Evolutionary conservation across 2,329 filamentous ascomycete genomes (phyloP), one percentile per base, ranked within the genome.

Genomic region (Zopfia rhizophila): DNA sequence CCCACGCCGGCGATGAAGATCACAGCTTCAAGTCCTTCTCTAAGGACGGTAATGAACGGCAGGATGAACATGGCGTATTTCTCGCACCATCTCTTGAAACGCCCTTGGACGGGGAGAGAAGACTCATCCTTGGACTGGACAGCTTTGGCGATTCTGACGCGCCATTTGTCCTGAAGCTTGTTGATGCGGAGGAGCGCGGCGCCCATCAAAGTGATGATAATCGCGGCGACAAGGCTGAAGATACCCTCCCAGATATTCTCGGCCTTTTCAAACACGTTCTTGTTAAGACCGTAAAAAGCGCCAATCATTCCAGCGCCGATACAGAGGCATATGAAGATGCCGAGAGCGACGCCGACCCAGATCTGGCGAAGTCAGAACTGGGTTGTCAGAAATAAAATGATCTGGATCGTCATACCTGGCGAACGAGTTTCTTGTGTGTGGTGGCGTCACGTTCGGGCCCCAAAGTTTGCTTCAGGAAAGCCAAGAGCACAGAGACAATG

Each of bases 141-240:
- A 2, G 88, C 84, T 60, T 82, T 83, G 13, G 86, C 83, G 17
- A 96, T 83, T 82, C 94, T 94, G 60, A 87, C 76, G n/a, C 85
- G 83, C 91, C 91, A 96, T 73, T 94, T 94, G 51, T 88, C 86
- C 68, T 91, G 89, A 70, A 94, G 82, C 72, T 93, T 94, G 51
- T 85, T 88, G 43, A 96, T 82, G 18, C 91, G 86, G 6, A 96
- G 82, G 21, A 96, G 82, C 4, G 89, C 90, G 22, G 85, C 87
- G 19, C 91, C 91, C 77, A 95, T 87, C 51, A 91, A 59, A 24
- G 88, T 88, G 72, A 96, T 94, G 73, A 96, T 91, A 56, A 94
- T 56, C 13, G 85, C 80, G 3, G 91, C 90, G 38, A 94, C 68
- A 28, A 96, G 77, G 13, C 81, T 83, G 62, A 96, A 94, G 35